phyloP scores from a whole-genome alignment of 805 yeast species.

The Grigorovia yakushimaensis region DNA sequence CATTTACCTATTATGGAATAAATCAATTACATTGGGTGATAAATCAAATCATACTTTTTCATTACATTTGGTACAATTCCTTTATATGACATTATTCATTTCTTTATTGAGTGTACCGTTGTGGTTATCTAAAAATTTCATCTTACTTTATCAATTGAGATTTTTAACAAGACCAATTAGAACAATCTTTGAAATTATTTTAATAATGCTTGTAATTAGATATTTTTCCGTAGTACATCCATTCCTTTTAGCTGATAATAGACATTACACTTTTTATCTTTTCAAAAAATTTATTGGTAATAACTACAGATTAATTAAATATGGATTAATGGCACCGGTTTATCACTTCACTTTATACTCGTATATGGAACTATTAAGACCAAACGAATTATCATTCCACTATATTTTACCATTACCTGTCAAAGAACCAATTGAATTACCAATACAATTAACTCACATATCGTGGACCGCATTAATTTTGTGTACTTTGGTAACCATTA shows the following conservation, averaged over 20 bases:
- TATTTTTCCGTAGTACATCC: slow-evolving; percentile 75
- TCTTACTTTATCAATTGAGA: slow-evolving; percentile 33
- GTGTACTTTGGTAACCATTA: slow-evolving; percentile 50
- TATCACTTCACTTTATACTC: slow-evolving; percentile 52
- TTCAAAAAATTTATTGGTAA: slow-evolving; percentile 51
- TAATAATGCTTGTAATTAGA: slow-evolving; percentile 40
- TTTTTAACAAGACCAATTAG: slow-evolving; percentile 22
- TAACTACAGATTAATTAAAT: slow-evolving; percentile 36
- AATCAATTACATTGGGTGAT: slow-evolving; percentile 88
- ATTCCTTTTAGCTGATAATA: slow-evolving; percentile 83
- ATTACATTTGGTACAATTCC: slow-evolving; percentile 68
- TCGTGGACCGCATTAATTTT: slow-evolving; percentile 42
- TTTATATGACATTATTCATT: slow-evolving; percentile 64
- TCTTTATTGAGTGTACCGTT: slow-evolving; percentile 61
- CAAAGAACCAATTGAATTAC: slow-evolving; percentile 28
- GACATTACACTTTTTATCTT: slow-evolving; percentile 86
- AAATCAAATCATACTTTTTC: slow-evolving; percentile 70
- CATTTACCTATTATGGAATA: slow-evolving; percentile 53
- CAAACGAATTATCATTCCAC: slow-evolving; percentile 29
- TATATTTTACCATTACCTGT: slow-evolving; percentile 31
- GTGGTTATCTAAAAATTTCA: slow-evolving; percentile 44
- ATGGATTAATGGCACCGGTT: slow-evolving; percentile 47
- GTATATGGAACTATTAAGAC: slow-evolving; percentile 29
- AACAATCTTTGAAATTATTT: slow-evolving; percentile 23
- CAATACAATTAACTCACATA: slow-evolving; percentile 35